Evolutionary conservation across 306 rosid species (phyloP).

Genomic region (Quercus mongolica): DNA sequence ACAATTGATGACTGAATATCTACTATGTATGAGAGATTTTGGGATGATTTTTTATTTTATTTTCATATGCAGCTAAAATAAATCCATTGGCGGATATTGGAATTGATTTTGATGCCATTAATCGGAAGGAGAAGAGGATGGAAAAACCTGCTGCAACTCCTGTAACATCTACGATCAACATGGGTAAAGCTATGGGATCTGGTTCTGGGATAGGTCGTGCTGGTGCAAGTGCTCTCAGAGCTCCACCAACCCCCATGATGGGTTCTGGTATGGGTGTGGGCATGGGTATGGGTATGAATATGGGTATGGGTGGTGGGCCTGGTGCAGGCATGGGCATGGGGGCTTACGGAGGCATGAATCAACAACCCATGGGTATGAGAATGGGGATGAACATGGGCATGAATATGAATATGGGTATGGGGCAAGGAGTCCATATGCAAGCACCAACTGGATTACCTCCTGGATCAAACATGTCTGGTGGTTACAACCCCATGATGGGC

Average conservation of each 20-base stretch:
- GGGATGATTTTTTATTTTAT: neutral
- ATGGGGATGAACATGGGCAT: conserved; percentile 29
- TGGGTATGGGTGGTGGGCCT: conserved; percentile 33
- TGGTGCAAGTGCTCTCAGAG: conserved; percentile 67
- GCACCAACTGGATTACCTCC: conserved; percentile 56
- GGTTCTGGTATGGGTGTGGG: conserved; percentile 63
- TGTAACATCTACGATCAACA: conserved; percentile 66
- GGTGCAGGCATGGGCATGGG: conserved; percentile 49
- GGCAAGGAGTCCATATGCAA: conserved; percentile 76
- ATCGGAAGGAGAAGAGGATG: conserved; percentile 95
- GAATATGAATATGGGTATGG: conserved; percentile 59
- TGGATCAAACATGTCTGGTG: conserved; percentile 57
- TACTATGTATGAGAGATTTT: conserved; percentile 2
- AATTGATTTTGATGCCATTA: conserved; percentile 87
- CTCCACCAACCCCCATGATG: conserved; percentile 51
- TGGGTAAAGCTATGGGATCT: conserved; percentile 99
- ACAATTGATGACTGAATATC: neutral
- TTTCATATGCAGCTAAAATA: conserved; percentile 68
- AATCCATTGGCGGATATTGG: conserved; percentile 91
- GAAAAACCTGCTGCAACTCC: conserved; percentile 71
- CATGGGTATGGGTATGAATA: conserved; percentile 26
- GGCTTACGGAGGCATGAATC: conserved; percentile 43
- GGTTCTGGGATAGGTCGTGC: conserved; percentile 93
- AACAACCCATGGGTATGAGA: conserved; percentile 49
- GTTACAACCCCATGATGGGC: conserved; percentile 80